Evolutionary conservation across 192 early-diverging fungal genomes (phyloP).

Genomic region (Geranomyces variabilis): DNA sequence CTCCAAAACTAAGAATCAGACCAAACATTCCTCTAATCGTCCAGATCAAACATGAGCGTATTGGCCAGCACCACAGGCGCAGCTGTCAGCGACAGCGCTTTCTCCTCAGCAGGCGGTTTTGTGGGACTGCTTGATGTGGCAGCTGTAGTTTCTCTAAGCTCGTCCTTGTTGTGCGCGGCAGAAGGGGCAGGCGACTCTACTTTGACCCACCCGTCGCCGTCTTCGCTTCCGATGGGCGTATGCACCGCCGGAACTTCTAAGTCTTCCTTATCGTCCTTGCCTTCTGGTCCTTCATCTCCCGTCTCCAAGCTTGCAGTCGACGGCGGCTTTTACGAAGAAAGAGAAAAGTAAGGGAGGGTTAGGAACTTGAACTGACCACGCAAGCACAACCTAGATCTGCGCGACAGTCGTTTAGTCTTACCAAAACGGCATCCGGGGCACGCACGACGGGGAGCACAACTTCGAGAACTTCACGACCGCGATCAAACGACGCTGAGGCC

Average conservation of each 20-base stretch:
- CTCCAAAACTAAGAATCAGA: not conserved
- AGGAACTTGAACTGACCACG: conserved; percentile 12
- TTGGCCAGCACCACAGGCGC: conserved; percentile 8
- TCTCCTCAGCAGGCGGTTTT: not conserved
- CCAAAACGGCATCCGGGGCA: conserved; percentile 23
- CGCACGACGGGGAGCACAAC: conserved; percentile 49
- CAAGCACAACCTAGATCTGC: not conserved
- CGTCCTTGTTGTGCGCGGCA: not conserved
- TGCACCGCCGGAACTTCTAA: not conserved
- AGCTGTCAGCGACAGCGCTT: not conserved
- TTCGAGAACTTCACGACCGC: conserved; percentile 34
- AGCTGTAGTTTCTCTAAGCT: too few relatives aligned
- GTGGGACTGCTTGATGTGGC: not conserved
- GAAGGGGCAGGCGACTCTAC: conserved; percentile 5
- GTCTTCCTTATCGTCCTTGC: not conserved
- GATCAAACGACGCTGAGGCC: conserved; percentile 53
- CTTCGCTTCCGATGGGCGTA: conserved; percentile 7
- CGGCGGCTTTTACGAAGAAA: not conserved
- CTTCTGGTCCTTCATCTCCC: not conserved
- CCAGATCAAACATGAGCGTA: conserved; percentile 18
- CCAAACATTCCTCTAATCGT: conserved; percentile 6
- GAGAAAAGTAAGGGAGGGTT: not conserved
- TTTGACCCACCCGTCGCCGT: conserved; percentile 18
- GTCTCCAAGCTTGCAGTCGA: not conserved
- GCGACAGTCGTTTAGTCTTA: not conserved